Percentiles rank a stretch among this genome's conserved stretches.
Evolutionary conservation across 495 filamentous ascomycete genomes (phyloP).

Genomic region (Parathielavia appendiculata): DNA sequence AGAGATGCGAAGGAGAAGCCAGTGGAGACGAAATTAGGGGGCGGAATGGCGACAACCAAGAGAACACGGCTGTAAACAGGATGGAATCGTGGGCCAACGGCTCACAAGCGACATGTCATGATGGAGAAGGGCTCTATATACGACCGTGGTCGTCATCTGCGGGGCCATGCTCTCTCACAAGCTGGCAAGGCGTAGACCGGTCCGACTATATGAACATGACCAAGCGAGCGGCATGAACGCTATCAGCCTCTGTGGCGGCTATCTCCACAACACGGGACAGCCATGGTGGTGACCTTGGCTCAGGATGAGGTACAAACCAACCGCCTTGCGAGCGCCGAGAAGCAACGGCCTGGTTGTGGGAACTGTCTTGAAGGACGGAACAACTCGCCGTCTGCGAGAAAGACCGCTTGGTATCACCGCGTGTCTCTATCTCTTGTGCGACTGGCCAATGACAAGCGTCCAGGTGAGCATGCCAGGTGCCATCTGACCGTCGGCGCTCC

Average conservation of each 20-base stretch:
- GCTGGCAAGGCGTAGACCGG: neutral
- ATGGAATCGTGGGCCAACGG: neutral
- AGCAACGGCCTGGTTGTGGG: neutral
- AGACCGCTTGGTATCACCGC: constrained; percentile 10
- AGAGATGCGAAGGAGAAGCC: no score
- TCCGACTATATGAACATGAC: neutral
- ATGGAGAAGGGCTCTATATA: neutral
- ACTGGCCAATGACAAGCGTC: constrained; percentile 1
- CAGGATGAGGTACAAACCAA: no score
- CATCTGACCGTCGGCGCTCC: constrained; percentile 14
- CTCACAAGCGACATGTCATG: neutral
- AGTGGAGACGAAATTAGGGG: neutral
- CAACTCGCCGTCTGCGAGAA: neutral
- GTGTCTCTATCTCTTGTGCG: neutral
- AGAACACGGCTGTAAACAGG: neutral
- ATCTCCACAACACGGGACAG: neutral
- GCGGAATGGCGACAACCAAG: neutral
- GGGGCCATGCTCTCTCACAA: neutral
- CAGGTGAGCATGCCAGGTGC: constrained; percentile 8
- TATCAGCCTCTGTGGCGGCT: no score
- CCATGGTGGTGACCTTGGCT: neutral
- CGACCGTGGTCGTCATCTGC: neutral
- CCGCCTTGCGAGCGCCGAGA: no score
- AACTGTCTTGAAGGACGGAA: neutral
- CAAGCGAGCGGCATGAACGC: no score